phyloP scores from a whole-genome alignment of 306 rosid genomes.

The Vicia villosa region DNA sequence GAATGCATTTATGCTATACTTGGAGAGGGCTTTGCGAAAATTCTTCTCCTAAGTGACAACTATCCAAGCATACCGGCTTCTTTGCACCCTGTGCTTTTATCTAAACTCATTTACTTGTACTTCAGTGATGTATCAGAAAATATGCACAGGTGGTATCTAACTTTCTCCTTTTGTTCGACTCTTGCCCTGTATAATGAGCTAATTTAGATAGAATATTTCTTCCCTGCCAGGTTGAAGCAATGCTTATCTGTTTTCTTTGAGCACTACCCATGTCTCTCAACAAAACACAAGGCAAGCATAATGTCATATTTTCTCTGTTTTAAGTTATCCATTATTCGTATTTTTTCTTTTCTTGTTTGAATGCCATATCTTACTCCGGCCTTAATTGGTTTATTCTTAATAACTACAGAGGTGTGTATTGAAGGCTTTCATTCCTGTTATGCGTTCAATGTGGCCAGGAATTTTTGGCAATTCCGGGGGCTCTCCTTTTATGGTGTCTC shows the following conservation, averaged over 20 bases:
- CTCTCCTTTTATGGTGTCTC: slow-evolving; percentile 60
- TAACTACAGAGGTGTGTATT: slow-evolving; percentile 71
- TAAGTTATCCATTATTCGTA: not conserved
- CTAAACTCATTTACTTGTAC: slow-evolving; percentile 71
- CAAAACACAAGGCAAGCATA: slow-evolving; percentile 70
- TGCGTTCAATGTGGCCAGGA: slow-evolving; percentile 98
- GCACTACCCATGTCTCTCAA: slow-evolving; percentile 84
- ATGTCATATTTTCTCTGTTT: slow-evolving; percentile 29
- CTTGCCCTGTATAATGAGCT: slow-evolving; percentile 5
- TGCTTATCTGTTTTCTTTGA: slow-evolving; percentile 92
- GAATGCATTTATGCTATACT: slow-evolving; percentile 73
- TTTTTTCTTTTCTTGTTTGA: not conserved
- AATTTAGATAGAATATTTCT: slow-evolving; percentile 21
- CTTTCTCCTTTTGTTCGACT: not conserved
- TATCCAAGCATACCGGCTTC: slow-evolving; percentile 68
- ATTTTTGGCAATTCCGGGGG: slow-evolving; percentile 67
- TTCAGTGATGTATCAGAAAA: slow-evolving; percentile 62
- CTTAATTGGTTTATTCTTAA: slow-evolving; percentile 35
- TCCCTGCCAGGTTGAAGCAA: slow-evolving; percentile 74
- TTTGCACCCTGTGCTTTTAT: slow-evolving; percentile 70
- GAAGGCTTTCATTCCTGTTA: slow-evolving; percentile 76
- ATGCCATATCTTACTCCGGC: not conserved
- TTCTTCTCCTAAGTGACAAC: slow-evolving; percentile 83
- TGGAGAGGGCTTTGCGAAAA: slow-evolving; percentile 94
- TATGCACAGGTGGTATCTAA: slow-evolving; percentile 56